Conservation (phyloP, 2,329 filamentous ascomycete genomes). For the Metarhizium brunneum region DNA sequence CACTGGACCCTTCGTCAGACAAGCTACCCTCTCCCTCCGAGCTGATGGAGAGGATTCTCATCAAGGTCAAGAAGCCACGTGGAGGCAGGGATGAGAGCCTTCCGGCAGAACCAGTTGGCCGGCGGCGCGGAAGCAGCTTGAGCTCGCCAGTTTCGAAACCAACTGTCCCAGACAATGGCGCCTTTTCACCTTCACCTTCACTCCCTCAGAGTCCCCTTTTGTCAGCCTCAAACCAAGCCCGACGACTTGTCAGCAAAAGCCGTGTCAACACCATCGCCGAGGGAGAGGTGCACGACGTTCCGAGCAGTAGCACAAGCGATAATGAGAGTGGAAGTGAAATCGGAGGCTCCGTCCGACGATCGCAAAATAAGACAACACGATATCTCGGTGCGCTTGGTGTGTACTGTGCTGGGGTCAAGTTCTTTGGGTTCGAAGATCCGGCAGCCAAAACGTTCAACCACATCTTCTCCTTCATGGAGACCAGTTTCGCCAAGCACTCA, state of each 20-base stretch:
- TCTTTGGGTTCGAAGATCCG: slow-evolving; percentile 65
- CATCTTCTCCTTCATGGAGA: slow-evolving; percentile 90
- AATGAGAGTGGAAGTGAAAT: slow-evolving; percentile 62
- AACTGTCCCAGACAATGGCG: slow-evolving; percentile 46
- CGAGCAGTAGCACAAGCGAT: slow-evolving; percentile 64
- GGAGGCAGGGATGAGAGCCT: slow-evolving; percentile 31
- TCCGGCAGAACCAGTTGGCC: slow-evolving; percentile 27
- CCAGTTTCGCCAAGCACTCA: slow-evolving; percentile 73
- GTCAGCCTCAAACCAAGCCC: slow-evolving; percentile 40
- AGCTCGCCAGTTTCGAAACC: slow-evolving; percentile 57
- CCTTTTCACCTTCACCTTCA: slow-evolving; percentile 37
- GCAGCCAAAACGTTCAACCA: slow-evolving; percentile 88
- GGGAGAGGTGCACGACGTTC: slow-evolving; percentile 42
- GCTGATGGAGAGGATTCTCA: slow-evolving; percentile 71
- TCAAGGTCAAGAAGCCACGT: slow-evolving; percentile 82
- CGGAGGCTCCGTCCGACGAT: slow-evolving; percentile 40
- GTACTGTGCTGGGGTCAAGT: slow-evolving; percentile 67
- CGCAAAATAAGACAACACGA: slow-evolving; percentile 77
- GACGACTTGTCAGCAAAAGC: slow-evolving; percentile 38
- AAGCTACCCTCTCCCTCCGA: slow-evolving; percentile 79
- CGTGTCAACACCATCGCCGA: slow-evolving; percentile 50
- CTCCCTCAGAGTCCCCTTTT: slow-evolving; percentile 46
- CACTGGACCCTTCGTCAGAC: slow-evolving; percentile 57
- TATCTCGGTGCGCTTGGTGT: slow-evolving; percentile 80
- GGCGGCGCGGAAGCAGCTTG: slow-evolving; percentile 58